Evolutionary conservation across 805 yeast genomes (phyloP), one percentile per base, ranked within the genome.

Genomic region (Barnettozyma populi): DNA sequence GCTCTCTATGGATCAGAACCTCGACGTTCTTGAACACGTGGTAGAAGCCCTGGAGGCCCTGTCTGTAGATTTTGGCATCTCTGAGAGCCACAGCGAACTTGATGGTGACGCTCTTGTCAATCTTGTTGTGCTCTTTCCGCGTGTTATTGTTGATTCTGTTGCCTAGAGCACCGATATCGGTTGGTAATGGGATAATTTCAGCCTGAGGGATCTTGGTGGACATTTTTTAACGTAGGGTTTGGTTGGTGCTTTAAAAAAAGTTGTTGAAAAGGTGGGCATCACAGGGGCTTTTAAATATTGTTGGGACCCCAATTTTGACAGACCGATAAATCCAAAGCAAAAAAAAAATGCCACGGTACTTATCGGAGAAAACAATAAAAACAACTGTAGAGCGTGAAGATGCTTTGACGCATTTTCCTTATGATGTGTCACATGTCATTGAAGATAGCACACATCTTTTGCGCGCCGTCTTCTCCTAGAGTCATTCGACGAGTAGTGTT

Each of bases 101-200:
- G 38, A 85, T 67, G 13, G 84, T 77, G 68, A 87, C 80, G 59
- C 79, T 67, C 52, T 83, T 82, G 63, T 86, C 79, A 46, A 87
- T 80, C 53, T 75, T 76, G 62, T 83, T 80, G 69, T 87, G 96
- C 25, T 74, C 72, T 16, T 71, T 66, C 52, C 82, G 73, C 2
- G 95, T 87, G 58, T 80, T 83, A 42, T 64, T 61, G 64, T 87
- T 87, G 60, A 88, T 87, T 62, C 96, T 72, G 72, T 88, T 88
- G 41, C 82, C 95, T 45, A 87, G 70, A 7, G 95, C 95, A 23
- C 90, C 95, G 16, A 82, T 69, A 61, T 87, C 95, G n/a, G 78
- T 76, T 47, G 84, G 83, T n/a, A 79, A 73, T 2, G 96, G 96
- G 29, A 87, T 74, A 31, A 82, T 76, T 60, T 82, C 86, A n/a